Percentiles rank a stretch among this genome's conserved stretches.
Conservation (phyloP, 2,329 filamentous ascomycete genomes). For the Penicillium sp. region DNA sequence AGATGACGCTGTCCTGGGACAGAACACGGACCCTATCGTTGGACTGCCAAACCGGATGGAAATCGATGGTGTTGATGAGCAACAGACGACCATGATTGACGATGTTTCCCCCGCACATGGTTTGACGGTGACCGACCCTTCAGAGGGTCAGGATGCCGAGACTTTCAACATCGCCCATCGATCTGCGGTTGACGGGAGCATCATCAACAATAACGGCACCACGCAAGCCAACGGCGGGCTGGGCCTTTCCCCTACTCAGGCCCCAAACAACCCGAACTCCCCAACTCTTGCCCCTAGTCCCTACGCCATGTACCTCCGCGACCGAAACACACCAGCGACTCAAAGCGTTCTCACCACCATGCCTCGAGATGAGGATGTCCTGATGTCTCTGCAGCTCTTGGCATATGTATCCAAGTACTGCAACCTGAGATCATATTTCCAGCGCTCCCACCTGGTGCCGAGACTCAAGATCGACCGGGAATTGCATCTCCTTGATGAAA, state of each 20-base stretch:
- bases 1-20: slow-evolving; percentile 57
- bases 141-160: slow-evolving; percentile 75
- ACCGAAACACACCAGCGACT: slow-evolving; percentile 68
- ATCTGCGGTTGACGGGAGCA: slow-evolving; percentile 79
- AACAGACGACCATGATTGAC: slow-evolving; percentile 72
- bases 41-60: slow-evolving; percentile 81
- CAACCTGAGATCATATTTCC: slow-evolving; percentile 92
- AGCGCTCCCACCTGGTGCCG: slow-evolving; percentile 89
- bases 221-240: slow-evolving; percentile 69
- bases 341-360: slow-evolving; percentile 82
- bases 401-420: slow-evolving; percentile 99
- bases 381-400: slow-evolving; percentile 95
- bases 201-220: slow-evolving; percentile 66
- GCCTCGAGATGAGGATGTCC: slow-evolving; percentile 94
- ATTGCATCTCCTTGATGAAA: slow-evolving; percentile 75
- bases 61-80: slow-evolving; percentile 84
- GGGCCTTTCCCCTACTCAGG: slow-evolving; percentile 70
- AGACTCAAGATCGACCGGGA: slow-evolving; percentile 87
- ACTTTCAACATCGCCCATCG: slow-evolving; percentile 94
- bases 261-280: slow-evolving; percentile 65
- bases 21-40: slow-evolving; percentile 67
- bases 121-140: slow-evolving; percentile 74
- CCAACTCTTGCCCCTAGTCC: slow-evolving; percentile 71
- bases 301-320: slow-evolving; percentile 77
- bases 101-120: slow-evolving; percentile 69